Evolutionary conservation across 2,329 filamentous ascomycete species (phyloP), one percentile per base, ranked within the genome.

Genomic region (Penicillium sp.): DNA sequence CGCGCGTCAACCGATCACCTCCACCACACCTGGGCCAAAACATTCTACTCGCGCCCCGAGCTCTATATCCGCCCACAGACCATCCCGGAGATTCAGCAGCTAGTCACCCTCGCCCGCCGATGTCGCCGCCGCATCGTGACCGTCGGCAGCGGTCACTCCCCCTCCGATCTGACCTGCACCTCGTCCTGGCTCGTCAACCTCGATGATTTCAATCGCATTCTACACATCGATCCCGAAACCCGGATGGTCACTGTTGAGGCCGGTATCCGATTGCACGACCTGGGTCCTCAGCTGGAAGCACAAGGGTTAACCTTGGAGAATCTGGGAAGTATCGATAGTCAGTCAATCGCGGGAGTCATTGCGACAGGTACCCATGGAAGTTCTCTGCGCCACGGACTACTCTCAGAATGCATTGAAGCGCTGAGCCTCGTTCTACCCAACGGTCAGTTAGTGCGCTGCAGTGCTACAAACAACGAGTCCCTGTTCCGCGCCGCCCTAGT

Each of bases 161-260:
- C 93, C 8, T 96, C 90, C 62, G 89, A 93, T 69, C 79, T 99
- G 44, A 98, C 93, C 5, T 96, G 91, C 76, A 96, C 93, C 5
- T 95, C 90, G 16, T 90, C 90, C 62, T 98, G 95, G 95, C 87
- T 97, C 71, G 81, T 98, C 65, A 98, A 97, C 73, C 85, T 99
- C 59, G 95, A 99, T 79, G 83, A 89, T 62, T 91, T 90, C 77
- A 86, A 86, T 70, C 80, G 84, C 53, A 83, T 98, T 29, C 71
- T 96, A 49, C 82, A 86, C 8, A 81, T 96, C 48, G 86, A 96
- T 69, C 76, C 75, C 51, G 80, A 84, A 39, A 87, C 82, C 11
- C 84, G 86, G 51, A 76, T 89, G 8, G 84, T 96, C 52, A 86
- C 87, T 2, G 89, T 96, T 66, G 84, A 98, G 77, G 89, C 90